A percentile compares a stretch with the other conserved stretches of the same genome.
phyloP scores from a whole-genome alignment of 2,329 filamentous ascomycete genomes.

The Tolypocladium album region DNA sequence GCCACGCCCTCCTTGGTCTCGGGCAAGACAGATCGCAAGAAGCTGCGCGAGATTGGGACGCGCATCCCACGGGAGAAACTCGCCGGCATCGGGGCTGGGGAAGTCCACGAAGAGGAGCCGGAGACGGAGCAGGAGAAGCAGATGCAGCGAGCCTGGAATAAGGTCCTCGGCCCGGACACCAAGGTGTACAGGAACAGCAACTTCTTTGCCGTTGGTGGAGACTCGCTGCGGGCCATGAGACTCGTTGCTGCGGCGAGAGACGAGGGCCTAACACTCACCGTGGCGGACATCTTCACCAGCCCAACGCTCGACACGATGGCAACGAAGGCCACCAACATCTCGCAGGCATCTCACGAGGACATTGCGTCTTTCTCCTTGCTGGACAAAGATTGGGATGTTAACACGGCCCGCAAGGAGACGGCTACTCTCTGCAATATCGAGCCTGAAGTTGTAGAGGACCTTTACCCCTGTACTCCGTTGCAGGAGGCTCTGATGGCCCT shows the following conservation, averaged over 20 bases:
- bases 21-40: conserved; percentile 38
- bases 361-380: conserved; percentile 29
- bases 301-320: conserved; percentile 34
- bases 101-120: conserved; percentile 17
- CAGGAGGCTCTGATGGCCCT: conserved; percentile 45
- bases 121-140: conserved; percentile 26
- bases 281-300: conserved; percentile 34
- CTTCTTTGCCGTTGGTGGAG: conserved; percentile 38
- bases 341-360: conserved; percentile 12
- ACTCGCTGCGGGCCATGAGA: conserved; percentile 41
- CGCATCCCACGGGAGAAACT: conserved; percentile 30
- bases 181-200: conserved; percentile 26
- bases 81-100: conserved; percentile 13
- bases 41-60: conserved; percentile 31
- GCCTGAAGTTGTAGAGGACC: conserved; percentile 28
- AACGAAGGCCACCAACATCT: conserved; percentile 11
- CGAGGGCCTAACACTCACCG: conserved; percentile 27
- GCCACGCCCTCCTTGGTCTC: conserved; percentile 36
- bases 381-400: conserved; percentile 18
- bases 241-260: conserved; percentile 32
- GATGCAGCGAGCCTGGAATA: conserved; percentile 25
- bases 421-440: conserved; percentile 28
- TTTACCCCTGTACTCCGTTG: conserved; percentile 43
- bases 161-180: conserved; percentile 22
- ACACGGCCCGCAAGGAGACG: conserved; percentile 23